Base-by-base conservation (phyloP, 176 grass and related monocot genomes). In the Oryza rufipogon region DNA sequence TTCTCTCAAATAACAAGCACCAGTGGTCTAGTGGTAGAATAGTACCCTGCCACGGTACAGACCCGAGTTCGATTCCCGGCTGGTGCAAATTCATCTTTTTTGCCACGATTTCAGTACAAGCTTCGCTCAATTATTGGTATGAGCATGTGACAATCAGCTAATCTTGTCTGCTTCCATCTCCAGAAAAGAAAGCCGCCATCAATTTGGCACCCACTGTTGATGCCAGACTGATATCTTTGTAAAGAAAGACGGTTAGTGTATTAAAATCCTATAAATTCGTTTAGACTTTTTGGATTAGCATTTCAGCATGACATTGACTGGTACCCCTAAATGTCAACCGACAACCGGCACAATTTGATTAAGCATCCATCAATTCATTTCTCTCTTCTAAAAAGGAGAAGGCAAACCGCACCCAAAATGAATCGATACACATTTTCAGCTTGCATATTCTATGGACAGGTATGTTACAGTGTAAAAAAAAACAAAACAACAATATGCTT, bases 21-120 rank as follows among this genome's bases (percentile, higher is more conserved):
- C 88, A 92, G 89, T 87, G 73, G 83, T 94, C 87, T 89, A 91
- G 89, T 93, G 93, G 91, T 93, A 88, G 85, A 90, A 90, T 91
- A 88, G 86, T 89, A 93, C 87, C 90, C 87, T 94, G 92, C 87
- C 92, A 92, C 75, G 85, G 87, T 95, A 87, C 74, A 95, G 86
- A 91, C 87, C 85, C 86, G 82, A 76, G 38, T 90, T 86, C 84
- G 88, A 83, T 90, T 90, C 83, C 82, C 78, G 88, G 83, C 88
- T 89, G 88, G 82, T 89, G 88, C 78, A 84, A 49, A 38, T 0
- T 38, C 12, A 1, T 51, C 6, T 51, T 58, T 58, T n/a, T n/a
- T 7, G 54, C 54, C 16, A 17, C 17, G 12, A 4, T 58, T 58
- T 20, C 17, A n/a, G 17, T 8, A 20, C 54, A 58, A 58, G 19